phyloP scores from a whole-genome alignment of 2,329 filamentous ascomycete genomes.

The Aspergillus felis region DNA sequence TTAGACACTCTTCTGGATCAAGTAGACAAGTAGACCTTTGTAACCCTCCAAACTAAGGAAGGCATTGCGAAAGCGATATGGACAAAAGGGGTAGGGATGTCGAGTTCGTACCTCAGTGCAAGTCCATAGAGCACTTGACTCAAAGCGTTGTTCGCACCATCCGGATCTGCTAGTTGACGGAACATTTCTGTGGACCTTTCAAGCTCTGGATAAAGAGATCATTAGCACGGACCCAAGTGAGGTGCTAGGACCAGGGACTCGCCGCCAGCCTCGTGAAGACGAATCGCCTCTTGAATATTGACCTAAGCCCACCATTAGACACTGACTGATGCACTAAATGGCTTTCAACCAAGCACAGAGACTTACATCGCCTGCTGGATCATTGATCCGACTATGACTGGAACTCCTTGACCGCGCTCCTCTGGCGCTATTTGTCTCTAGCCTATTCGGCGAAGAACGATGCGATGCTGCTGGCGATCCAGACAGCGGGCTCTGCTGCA shows the following conservation, averaged over 20 bases:
- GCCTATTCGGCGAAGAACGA: constrained; percentile 10
- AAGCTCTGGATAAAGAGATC: constrained; percentile 50
- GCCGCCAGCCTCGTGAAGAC: constrained; percentile 78
- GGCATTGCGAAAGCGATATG: neutral
- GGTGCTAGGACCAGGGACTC: constrained; percentile 11
- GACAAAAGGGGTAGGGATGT: neutral
- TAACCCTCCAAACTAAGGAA: neutral
- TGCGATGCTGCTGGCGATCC: constrained; percentile 33
- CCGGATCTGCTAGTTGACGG: constrained; percentile 73
- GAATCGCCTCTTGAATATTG: constrained; percentile 92
- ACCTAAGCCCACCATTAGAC: constrained; percentile 22
- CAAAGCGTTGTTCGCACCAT: constrained; percentile 83
- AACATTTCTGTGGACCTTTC: constrained; percentile 81
- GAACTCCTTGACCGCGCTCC: constrained; percentile 28
- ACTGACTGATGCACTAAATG: neutral
- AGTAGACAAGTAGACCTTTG: neutral
- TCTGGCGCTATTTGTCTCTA: constrained; percentile 4
- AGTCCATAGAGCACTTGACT: constrained; percentile 95
- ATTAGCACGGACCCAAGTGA: neutral
- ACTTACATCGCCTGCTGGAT: constrained; percentile 36
- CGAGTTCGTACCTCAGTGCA: constrained; percentile 64
- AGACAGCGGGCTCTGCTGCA: constrained; percentile 52
- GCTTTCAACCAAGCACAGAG: neutral
- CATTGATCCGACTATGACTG: constrained; percentile 28
- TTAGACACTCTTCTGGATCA: neutral